Conservation (phyloP, 1,139 yeast genomes). For the Petasospora fabianii region DNA sequence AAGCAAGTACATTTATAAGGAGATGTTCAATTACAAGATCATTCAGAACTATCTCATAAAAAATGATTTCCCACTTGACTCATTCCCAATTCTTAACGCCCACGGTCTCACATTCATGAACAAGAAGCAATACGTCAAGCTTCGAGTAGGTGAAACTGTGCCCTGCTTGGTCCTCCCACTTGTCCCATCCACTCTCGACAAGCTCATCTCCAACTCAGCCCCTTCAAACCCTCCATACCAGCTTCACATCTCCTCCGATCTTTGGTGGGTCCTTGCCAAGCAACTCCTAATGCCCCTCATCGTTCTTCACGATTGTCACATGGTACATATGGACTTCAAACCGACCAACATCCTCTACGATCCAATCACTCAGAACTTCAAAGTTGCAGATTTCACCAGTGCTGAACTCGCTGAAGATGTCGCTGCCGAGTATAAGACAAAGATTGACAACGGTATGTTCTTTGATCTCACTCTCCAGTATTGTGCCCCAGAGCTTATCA, state of each 20-base stretch:
- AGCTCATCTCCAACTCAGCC: conserved; percentile 15
- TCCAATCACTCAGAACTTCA: conserved; percentile 23
- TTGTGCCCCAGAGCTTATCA: conserved; percentile 35
- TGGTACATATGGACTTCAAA: conserved; percentile 36
- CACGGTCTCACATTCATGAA: conserved; percentile 27
- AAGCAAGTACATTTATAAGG: conserved; percentile 30
- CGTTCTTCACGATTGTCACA: conserved; percentile 25
- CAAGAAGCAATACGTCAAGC: conserved; percentile 13
- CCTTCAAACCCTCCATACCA: conserved; percentile 2
- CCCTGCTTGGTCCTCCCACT: conserved; percentile 31
- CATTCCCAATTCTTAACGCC: conserved; percentile 31
- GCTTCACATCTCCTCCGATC: conserved; percentile 24
- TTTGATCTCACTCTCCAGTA: conserved; percentile 36
- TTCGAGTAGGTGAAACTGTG: conserved; percentile 24
- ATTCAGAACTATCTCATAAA: conserved; percentile 22
- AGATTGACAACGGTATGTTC: conserved; percentile 14
- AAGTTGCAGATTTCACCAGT: conserved; percentile 37
- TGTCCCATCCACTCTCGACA: conserved; percentile 26
- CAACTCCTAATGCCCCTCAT: conserved; percentile 27
- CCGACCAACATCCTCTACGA: conserved; percentile 33
- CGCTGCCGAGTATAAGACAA: conserved; percentile 10
- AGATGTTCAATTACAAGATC: conserved; percentile 25
- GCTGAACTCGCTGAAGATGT: conserved; percentile 23
- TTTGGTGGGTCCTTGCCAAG: conserved; percentile 32
- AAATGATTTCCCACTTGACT: conserved; percentile 7